Percentiles rank a stretch among this genome's conserved stretches.
Conservation (phyloP, 768 basidiomycete species). For the Leccinum boreale region DNA sequence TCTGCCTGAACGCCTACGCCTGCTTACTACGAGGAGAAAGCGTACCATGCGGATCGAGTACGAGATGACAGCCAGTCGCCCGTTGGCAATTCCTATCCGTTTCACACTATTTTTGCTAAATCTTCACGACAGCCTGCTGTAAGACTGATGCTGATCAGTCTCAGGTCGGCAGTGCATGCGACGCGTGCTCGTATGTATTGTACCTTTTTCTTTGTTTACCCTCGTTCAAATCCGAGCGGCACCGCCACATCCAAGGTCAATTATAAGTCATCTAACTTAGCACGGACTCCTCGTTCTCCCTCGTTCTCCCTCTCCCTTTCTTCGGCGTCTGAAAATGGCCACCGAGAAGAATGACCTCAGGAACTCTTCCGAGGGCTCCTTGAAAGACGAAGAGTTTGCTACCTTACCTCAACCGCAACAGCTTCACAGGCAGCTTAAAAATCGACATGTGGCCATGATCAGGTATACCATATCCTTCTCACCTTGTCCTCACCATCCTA, state of each 20-base stretch:
- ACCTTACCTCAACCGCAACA: neutral
- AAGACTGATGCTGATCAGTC: neutral
- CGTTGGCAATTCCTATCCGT: neutral
- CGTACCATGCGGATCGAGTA: neutral
- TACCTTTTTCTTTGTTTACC: neutral
- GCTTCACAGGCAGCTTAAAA: constrained; percentile 65
- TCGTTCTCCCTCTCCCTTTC: neutral
- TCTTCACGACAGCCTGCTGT: neutral
- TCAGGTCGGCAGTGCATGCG: neutral
- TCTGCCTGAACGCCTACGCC: neutral
- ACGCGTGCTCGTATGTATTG: neutral
- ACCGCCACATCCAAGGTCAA: neutral
- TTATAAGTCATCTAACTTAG: neutral
- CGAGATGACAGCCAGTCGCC: neutral
- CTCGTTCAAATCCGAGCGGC: neutral
- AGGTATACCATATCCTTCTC: constrained; percentile 38
- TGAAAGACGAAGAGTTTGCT: constrained; percentile 22
- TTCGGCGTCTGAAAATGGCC: constrained; percentile 3
- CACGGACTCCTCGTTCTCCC: neutral
- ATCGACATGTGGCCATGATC: constrained; percentile 81
- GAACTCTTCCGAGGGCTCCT: constrained; percentile 13
- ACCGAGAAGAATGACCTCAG: constrained; percentile 23
- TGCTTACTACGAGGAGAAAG: neutral
- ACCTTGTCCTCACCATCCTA: neutral
- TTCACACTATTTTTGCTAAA: neutral